Percentiles rank a stretch among this genome's conserved stretches.
Conservation (phyloP, 1,284 basidiomycete genomes). For the Naganishia albida region DNA sequence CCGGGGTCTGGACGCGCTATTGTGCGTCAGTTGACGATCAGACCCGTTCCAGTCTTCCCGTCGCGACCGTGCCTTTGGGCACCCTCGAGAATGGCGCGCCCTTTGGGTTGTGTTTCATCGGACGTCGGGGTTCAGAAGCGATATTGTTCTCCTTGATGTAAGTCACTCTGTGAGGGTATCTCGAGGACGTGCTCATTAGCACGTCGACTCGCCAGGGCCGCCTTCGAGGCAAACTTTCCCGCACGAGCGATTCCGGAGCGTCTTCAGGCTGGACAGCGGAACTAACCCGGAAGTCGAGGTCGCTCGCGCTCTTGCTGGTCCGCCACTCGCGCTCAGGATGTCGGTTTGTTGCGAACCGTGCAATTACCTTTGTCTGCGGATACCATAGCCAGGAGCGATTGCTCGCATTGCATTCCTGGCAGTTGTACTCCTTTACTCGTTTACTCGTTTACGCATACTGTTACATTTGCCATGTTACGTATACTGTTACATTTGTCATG, state of each 20-base stretch:
- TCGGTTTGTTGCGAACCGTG: no score
- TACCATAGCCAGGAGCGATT: not conserved
- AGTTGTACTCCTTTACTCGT: no score
- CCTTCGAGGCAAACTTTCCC: slow-evolving; percentile 21
- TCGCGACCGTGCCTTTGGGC: not conserved
- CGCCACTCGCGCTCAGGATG: no score
- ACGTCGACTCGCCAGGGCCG: not conserved
- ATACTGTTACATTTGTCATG: no score
- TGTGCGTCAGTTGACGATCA: no score
- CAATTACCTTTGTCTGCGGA: no score
- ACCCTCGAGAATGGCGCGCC: slow-evolving; percentile 8
- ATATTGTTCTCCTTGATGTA: slow-evolving; percentile 10
- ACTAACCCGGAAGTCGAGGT: not conserved
- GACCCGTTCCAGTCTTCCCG: slow-evolving; percentile 5
- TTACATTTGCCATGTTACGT: no score
- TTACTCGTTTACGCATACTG: no score
- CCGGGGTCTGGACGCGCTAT: no score
- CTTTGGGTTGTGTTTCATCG: slow-evolving; percentile 14
- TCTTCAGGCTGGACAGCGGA: not conserved
- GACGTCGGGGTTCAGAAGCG: not conserved
- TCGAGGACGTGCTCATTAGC: slow-evolving; percentile 1
- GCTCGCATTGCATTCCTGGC: no score
- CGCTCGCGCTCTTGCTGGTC: not conserved
- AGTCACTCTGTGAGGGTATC: not conserved
- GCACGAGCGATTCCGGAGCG: not conserved